These are phyloP conservation scores for Fusarium euwallaceae DNA, from an alignment of 2,329 filamentous ascomycete genomes.

Conservation along the genomic window DNA sequence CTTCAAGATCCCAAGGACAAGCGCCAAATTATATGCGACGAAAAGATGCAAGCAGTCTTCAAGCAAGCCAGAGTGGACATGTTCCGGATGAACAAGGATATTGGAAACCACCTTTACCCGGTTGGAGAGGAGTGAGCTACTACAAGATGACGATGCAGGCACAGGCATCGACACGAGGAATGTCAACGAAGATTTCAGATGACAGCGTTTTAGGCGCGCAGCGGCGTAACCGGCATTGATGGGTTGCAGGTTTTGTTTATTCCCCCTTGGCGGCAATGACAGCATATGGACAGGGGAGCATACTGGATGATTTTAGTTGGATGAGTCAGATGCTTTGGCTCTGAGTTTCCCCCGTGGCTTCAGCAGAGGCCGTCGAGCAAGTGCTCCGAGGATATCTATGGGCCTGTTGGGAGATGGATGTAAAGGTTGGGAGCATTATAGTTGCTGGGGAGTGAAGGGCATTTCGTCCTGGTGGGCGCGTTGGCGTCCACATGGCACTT, in stretches of 20 bases:
- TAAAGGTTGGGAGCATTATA: background rate
- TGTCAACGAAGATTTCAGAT: slow-evolving; percentile 33
- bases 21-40: slow-evolving; percentile 93
- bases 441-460: background rate
- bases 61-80: slow-evolving; percentile 93
- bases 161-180: background rate
- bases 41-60: slow-evolving; percentile 91
- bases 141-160: background rate
- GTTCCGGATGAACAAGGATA: slow-evolving; percentile 99
- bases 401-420: slow-evolving; percentile 5
- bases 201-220: slow-evolving; percentile 44
- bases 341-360: background rate
- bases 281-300: slow-evolving; percentile 41
- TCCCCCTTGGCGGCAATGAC: slow-evolving; percentile 40
- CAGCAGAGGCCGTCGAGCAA: slow-evolving; percentile 1
- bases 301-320: slow-evolving; percentile 27
- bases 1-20: slow-evolving; percentile 94
- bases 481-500: background rate
- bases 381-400: background rate
- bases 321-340: slow-evolving; percentile 2
- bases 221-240: slow-evolving; percentile 47
- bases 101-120: slow-evolving; percentile 90
- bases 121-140: slow-evolving; percentile 67
- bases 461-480: background rate
- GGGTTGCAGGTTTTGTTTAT: slow-evolving; percentile 42